Evolutionary conservation across 2,329 filamentous ascomycete species (phyloP).

Genomic region (Sporothrix euskadiensis): DNA sequence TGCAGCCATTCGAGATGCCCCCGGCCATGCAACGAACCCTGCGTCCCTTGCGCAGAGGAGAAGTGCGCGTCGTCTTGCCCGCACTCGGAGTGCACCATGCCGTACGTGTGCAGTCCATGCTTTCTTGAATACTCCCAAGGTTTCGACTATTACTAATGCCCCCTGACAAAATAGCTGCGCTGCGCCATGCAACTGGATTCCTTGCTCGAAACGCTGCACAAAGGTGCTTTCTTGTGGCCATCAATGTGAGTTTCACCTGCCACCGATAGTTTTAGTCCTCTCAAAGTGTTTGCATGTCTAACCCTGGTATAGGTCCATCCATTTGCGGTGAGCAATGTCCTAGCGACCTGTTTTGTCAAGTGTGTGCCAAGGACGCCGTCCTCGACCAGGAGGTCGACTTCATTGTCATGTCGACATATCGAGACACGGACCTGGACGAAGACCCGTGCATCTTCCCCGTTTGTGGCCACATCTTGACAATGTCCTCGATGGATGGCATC

Average conservation of each 20-base stretch:
- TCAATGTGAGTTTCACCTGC: constrained; percentile 44
- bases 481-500: constrained; percentile 60
- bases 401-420: constrained; percentile 55
- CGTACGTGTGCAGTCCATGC: constrained; percentile 20
- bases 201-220: constrained; percentile 62
- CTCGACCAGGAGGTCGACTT: constrained; percentile 53
- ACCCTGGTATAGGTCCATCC: constrained; percentile 45
- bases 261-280: background rate
- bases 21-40: constrained; percentile 60
- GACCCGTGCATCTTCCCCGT: constrained; percentile 62
- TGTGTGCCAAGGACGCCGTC: constrained; percentile 49
- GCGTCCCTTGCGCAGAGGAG: constrained; percentile 59
- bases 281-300: background rate
- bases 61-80: constrained; percentile 57
- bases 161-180: constrained; percentile 50
- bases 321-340: constrained; percentile 67
- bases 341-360: constrained; percentile 53
- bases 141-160: background rate
- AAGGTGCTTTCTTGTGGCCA: constrained; percentile 59
- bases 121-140: background rate
- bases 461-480: constrained; percentile 65
- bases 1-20: constrained; percentile 45
- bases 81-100: constrained; percentile 44
- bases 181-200: constrained; percentile 66
- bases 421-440: constrained; percentile 58